Base-by-base conservation (phyloP, 176 grass and related monocot genomes). In the Oryza coarctata region DNA sequence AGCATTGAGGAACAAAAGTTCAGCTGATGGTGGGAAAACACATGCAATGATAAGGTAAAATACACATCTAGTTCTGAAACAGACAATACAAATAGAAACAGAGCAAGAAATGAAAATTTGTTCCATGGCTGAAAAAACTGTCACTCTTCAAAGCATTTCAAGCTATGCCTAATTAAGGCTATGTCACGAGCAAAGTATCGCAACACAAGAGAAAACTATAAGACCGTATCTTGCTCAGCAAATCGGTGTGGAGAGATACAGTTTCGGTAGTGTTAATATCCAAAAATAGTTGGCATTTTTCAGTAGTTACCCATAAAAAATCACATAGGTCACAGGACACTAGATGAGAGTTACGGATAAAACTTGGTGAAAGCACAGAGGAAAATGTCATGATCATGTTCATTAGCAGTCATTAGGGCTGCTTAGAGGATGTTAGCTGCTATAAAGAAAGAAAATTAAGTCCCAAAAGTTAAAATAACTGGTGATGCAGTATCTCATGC, bases 1-100 rank as follows among this genome's bases (percentile, higher is more conserved):
- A 80, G 13, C 61, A 84, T 81, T 89, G 71, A 92, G 44, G 76
- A 89, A 92, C 40, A 84, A 45, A 69, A 70, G n/a, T 73, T 39
- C 38, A 84, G 41, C 10, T 58, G 34, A 76, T 74, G 38, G 45
- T 60, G 75, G 80, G 31, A 64, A 28, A 31, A 77, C 12, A 26
- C 45, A 71, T 67, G 43, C 70, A 68, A 44, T 63, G 73, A 75
- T 75, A 76, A 38, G 41, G 13, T 71, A 65, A 47, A 83, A 79
- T 30, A 49, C 44, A 32, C 32, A 9, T 80, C 52, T 84, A 80
- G 71, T 60, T 31, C 5, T 50, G 40, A 83, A 79, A 80, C 41
- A 79, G 30, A 9, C 49, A 63, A 68, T 33, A 85, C 4, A 76
- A 82, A 74, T 18, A 69, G 35, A 25, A 55, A 55, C 49, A 55